Base-by-base conservation (phyloP, 352 stramenopile species). In the Pythium oligandrum region DNA sequence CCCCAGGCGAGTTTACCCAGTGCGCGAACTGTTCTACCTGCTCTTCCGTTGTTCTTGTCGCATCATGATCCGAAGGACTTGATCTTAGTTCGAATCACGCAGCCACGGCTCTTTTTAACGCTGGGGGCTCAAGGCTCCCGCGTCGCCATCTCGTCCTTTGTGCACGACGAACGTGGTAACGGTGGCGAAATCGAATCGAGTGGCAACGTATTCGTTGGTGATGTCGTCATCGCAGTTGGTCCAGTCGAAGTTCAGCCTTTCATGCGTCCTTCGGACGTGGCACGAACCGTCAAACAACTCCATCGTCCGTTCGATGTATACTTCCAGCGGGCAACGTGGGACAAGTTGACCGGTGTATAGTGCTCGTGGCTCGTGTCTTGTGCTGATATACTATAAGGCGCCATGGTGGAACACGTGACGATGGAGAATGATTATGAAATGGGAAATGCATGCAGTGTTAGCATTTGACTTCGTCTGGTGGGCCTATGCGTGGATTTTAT, bases 261-360 rank as follows among this genome's bases (percentile, higher is more conserved):
- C 7, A 71, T 69, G 64, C 62, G 68, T 3, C 72, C 78, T 0
- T 57, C 47, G 10, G 47, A 83, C 30, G 56, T 90, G 7, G 81
- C 76, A n/a, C 61, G 55, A 6, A 50, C 86, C 32, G 73, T 90
- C 4, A 70, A 54, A 26, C 49, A 50, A 3, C 48, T 71, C 4
- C 48, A 62, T 17, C 70, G 76, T 6, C 81, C 81, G 35, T 73
- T 88, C 39, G 53, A 55, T 5, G 59, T 84, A 32, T 78, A 68
- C 57, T 90, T 91, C 45, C 65, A 84, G 51, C 78, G 78, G 9
- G 65, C 76, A 43, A 80, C 73, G 3, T 91, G 81, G 81, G 81
- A 91, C n/a, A 62, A 64, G 53, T 39, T 79, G 31, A 44, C 72
- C 17, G 47, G 6, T 17, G 43, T 10, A 6, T 48, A 17, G n/a